Evolutionary conservation across 257 asterid species (phyloP).

Genomic region (Solanum lignicaule): DNA sequence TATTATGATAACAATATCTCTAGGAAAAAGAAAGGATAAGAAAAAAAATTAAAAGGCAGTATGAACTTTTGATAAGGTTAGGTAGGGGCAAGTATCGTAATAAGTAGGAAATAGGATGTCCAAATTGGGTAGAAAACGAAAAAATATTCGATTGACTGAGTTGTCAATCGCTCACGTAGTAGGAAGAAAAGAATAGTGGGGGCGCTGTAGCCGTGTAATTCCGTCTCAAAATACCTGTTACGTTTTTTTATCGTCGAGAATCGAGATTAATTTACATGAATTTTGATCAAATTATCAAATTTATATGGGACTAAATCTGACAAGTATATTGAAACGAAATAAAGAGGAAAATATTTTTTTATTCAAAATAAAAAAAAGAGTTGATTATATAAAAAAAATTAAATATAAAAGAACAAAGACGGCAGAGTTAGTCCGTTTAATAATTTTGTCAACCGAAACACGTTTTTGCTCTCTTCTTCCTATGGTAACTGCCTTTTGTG

Average conservation of each 20-base stretch:
- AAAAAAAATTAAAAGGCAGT: neutral
- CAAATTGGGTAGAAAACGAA: neutral
- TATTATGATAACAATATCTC: neutral
- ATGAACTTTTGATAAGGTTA: neutral
- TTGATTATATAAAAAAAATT: neutral
- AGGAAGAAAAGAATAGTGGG: neutral
- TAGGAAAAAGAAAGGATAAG: neutral
- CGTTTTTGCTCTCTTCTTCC: neutral
- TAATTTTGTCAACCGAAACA: conserved; percentile 4
- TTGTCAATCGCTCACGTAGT: neutral
- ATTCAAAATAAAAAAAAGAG: neutral
- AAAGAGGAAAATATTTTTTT: neutral
- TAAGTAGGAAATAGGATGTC: neutral
- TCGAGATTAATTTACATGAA: too few relatives aligned
- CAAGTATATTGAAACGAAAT: neutral
- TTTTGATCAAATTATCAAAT: too few relatives aligned
- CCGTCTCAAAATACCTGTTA: neutral
- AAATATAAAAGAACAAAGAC: neutral
- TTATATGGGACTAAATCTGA: too few relatives aligned
- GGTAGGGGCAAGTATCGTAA: neutral
- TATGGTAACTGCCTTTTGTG: neutral
- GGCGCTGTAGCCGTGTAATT: neutral
- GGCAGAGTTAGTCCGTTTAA: conserved; percentile 5
- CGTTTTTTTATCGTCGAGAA: too few relatives aligned
- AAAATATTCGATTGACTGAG: neutral